These are phyloP conservation scores for Pestalotiopsis sp. DNA, from an alignment of 2,329 filamentous ascomycete species.

Conservation along the genomic window DNA sequence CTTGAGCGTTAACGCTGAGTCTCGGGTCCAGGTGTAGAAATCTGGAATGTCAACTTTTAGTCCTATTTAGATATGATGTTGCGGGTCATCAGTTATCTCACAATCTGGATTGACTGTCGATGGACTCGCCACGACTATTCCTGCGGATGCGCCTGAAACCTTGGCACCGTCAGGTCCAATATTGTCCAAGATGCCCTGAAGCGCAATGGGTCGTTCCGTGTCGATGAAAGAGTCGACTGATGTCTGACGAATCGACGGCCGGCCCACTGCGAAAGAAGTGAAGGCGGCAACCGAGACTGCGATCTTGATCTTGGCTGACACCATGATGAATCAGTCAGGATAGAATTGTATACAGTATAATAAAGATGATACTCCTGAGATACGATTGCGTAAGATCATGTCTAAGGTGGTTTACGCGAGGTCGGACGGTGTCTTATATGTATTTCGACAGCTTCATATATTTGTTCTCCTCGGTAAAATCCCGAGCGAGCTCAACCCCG, in stretches of 20 bases:
- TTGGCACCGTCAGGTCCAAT: slow-evolving; percentile 54
- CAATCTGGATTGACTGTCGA: slow-evolving; percentile 55
- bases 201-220: slow-evolving; percentile 46
- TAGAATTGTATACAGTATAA: no score
- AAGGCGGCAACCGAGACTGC: not conserved
- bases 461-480: not conserved
- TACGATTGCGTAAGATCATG: not conserved
- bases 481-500: not conserved
- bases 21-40: slow-evolving; percentile 60
- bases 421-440: not conserved
- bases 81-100: slow-evolving; percentile 27
- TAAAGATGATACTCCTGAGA: not conserved
- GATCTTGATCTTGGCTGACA: not conserved
- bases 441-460: not conserved
- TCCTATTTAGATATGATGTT: not conserved
- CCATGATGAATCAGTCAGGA: not conserved
- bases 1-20: slow-evolving; percentile 56
- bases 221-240: slow-evolving; percentile 37
- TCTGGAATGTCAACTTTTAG: slow-evolving; percentile 35
- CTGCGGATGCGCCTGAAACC: slow-evolving; percentile 48
- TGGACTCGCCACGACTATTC: slow-evolving; percentile 58
- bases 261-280: not conserved
- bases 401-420: not conserved
- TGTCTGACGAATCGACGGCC: not conserved
- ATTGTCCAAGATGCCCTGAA: slow-evolving; percentile 56